Percentiles rank a stretch among this genome's conserved stretches.
Conservation (phyloP, 2,329 filamentous ascomycete species). For the Fusarium chaquense region DNA sequence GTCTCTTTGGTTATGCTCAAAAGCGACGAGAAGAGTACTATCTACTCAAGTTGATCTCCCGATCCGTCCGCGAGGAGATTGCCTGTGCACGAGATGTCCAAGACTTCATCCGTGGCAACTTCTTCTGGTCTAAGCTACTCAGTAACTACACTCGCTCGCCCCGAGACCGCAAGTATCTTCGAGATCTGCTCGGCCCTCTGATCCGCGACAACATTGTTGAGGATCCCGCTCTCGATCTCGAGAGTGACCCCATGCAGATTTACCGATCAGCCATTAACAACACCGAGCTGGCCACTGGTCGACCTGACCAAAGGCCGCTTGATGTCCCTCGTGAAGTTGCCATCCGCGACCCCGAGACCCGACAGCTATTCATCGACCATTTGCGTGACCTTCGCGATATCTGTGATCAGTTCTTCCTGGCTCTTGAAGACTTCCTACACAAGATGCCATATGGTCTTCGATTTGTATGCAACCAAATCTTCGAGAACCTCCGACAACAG, state of each 20-base stretch:
- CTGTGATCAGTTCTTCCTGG: constrained; percentile 87
- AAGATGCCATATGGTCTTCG: constrained; percentile 94
- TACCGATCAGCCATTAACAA: constrained; percentile 97
- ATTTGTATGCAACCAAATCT: constrained; percentile 88
- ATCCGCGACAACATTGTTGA: constrained; percentile 94
- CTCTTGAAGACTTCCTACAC: constrained; percentile 84
- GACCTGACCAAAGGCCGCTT: constrained; percentile 81
- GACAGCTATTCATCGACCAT: constrained; percentile 92
- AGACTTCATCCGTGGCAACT: constrained; percentile 89
- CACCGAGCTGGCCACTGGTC: constrained; percentile 92
- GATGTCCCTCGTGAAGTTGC: constrained; percentile 92
- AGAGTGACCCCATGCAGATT: constrained; percentile 97
- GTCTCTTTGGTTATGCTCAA: constrained; percentile 95
- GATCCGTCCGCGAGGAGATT: constrained; percentile 87
- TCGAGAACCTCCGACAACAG: constrained; percentile 78
- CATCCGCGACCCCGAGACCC: constrained; percentile 94
- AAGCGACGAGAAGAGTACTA: constrained; percentile 98
- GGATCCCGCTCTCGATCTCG: constrained; percentile 88
- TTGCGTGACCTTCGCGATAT: constrained; percentile 94
- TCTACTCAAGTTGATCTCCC: constrained; percentile 85
- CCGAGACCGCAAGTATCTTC: constrained; percentile 90
- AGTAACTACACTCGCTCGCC: constrained; percentile 90
- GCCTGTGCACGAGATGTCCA: constrained; percentile 78
- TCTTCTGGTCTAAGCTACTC: constrained; percentile 92
- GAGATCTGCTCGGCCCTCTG: constrained; percentile 84